These are phyloP conservation scores for Sechiopsis laciniata DNA, from an alignment of 306 rosid genomes.

Conservation along the genomic window DNA sequence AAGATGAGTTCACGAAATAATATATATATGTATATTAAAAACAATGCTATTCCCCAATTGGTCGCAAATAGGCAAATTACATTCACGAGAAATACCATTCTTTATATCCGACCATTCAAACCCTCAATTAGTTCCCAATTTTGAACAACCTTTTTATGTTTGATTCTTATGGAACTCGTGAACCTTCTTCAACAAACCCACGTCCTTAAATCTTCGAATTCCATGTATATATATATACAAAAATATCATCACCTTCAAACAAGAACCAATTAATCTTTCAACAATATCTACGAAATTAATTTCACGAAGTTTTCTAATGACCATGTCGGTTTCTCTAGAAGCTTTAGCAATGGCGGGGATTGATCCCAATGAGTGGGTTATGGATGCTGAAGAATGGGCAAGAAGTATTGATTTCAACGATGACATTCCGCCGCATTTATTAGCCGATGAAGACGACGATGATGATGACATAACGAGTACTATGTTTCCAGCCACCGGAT, in stretches of 20 bases:
- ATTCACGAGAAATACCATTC: constrained; percentile 3
- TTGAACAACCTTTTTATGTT: neutral
- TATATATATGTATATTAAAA: no score
- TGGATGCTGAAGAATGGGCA: constrained; percentile 16
- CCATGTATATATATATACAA: neutral
- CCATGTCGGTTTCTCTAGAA: constrained; percentile 16
- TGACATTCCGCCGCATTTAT: neutral
- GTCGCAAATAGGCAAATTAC: neutral
- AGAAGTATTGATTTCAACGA: neutral
- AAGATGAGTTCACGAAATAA: no score
- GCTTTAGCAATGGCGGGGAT: constrained; percentile 20
- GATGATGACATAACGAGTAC: neutral
- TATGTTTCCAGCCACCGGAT: neutral
- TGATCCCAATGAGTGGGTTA: neutral
- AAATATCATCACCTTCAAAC: neutral
- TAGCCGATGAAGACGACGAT: neutral
- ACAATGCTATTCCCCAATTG: neutral
- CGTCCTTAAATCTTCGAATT: neutral
- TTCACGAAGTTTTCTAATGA: neutral
- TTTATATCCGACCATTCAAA: neutral
- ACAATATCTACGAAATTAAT: neutral
- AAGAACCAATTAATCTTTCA: neutral
- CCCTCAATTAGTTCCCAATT: neutral
- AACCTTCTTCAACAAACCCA: neutral
- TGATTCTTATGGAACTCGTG: constrained; percentile 17